A percentile compares a stretch with the other conserved stretches of the same genome.
Conservation (phyloP, 2,329 filamentous ascomycete species). For the Trichoderma pleuroti region DNA sequence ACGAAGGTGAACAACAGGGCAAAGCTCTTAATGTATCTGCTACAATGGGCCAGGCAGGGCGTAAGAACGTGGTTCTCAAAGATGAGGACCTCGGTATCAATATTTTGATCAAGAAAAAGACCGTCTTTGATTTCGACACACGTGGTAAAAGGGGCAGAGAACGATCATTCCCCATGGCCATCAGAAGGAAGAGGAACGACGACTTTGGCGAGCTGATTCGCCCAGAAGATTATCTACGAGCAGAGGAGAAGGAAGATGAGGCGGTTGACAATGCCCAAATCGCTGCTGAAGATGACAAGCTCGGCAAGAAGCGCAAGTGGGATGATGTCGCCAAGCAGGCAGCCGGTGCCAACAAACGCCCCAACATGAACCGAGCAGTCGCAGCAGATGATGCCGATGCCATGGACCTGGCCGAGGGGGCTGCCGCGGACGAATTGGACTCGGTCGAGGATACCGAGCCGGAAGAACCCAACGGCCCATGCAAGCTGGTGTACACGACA, state of each 20-base stretch:
- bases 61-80: slow-evolving; percentile 80
- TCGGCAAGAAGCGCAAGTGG: slow-evolving; percentile 95
- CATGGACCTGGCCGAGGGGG: slow-evolving; percentile 35
- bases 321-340: slow-evolving; percentile 56
- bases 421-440: slow-evolving; percentile 54
- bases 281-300: slow-evolving; percentile 52
- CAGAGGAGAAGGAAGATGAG: slow-evolving; percentile 82
- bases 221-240: slow-evolving; percentile 88
- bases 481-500: slow-evolving; percentile 66
- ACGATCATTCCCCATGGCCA: slow-evolving; percentile 83
- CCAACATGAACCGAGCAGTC: slow-evolving; percentile 43
- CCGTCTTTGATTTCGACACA: slow-evolving; percentile 90
- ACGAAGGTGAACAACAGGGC: slow-evolving; percentile 84
- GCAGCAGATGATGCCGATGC: slow-evolving; percentile 47
- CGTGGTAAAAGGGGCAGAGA: slow-evolving; percentile 88
- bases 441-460: slow-evolving; percentile 54
- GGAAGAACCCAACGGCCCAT: slow-evolving; percentile 59
- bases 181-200: slow-evolving; percentile 74
- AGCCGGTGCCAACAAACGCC: slow-evolving; percentile 55
- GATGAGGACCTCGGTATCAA: slow-evolving; percentile 92
- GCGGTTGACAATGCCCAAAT: slow-evolving; percentile 49
- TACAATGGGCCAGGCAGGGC: slow-evolving; percentile 75
- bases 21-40: slow-evolving; percentile 86
- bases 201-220: slow-evolving; percentile 94
- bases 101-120: slow-evolving; percentile 81